Conservation (phyloP, 345 rosid genomes). For the Camelina sativa region DNA sequence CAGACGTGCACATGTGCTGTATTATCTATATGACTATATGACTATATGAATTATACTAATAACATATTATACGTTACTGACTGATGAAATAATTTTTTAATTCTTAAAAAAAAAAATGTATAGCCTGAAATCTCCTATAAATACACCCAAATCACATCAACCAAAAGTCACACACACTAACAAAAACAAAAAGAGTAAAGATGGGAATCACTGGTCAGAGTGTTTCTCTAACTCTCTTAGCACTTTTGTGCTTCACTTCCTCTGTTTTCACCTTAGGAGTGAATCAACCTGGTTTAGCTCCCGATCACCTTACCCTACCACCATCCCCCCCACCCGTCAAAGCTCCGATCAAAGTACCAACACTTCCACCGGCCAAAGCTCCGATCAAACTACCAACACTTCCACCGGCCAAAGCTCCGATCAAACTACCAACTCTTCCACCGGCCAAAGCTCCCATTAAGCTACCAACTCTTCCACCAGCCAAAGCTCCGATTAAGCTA, state of each 20-base stretch:
- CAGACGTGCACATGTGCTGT: conserved; percentile 27
- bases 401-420: neutral
- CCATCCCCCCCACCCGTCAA: conserved; percentile 15
- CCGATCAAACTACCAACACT: conserved; percentile 35
- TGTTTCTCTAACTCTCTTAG: conserved; percentile 43
- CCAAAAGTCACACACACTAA: conserved; percentile 20
- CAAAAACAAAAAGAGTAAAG: conserved; percentile 27
- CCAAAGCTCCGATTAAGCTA: conserved; percentile 32
- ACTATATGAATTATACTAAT: neutral
- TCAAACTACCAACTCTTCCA: conserved; percentile 9
- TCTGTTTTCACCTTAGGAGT: conserved; percentile 40
- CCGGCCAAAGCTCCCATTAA: conserved; percentile 19
- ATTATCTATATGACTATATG: conserved; percentile 7
- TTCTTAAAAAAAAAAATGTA: no score
- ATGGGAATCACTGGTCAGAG: conserved; percentile 50
- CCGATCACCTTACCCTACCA: conserved; percentile 3
- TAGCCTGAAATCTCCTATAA: conserved; percentile 28
- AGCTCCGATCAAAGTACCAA: neutral
- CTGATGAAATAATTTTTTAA: no score
- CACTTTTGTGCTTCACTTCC: conserved; percentile 50
- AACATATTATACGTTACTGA: neutral
- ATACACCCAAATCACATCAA: conserved; percentile 9
- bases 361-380: conserved; percentile 41
- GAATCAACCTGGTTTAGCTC: conserved; percentile 19
- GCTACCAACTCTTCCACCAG: conserved; percentile 44